These are phyloP conservation scores for Alisma plantagoaquatica DNA, from an alignment of 106 monocot species.

Conservation along the genomic window DNA sequence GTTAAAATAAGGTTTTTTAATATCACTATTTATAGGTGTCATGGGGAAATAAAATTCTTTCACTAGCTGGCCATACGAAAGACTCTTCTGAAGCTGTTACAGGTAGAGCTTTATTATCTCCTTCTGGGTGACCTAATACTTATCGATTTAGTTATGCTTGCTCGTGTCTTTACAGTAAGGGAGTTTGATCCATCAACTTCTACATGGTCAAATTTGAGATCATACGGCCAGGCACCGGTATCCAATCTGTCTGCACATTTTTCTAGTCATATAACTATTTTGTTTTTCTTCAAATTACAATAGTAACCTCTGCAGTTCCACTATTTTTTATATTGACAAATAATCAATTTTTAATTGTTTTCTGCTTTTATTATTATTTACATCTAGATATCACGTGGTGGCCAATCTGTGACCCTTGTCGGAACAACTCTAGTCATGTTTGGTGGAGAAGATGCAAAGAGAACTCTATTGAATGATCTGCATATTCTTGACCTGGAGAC, in stretches of 20 bases:
- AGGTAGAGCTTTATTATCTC: slow-evolving; percentile 23
- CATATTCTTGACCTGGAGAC: slow-evolving; percentile 87
- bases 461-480: slow-evolving; percentile 77
- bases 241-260: neutral
- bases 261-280: neutral
- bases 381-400: slow-evolving; percentile 70
- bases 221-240: slow-evolving; percentile 85
- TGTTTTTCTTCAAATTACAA: too few species aligned
- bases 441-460: slow-evolving; percentile 89
- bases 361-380: neutral
- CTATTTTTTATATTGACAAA: neutral
- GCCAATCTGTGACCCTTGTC: slow-evolving; percentile 74
- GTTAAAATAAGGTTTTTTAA: neutral
- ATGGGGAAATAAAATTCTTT: slow-evolving; percentile 68
- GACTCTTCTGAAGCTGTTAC: slow-evolving; percentile 64
- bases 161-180: slow-evolving; percentile 36
- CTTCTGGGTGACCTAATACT: neutral
- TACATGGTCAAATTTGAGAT: slow-evolving; percentile 65
- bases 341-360: neutral
- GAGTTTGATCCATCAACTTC: slow-evolving; percentile 72
- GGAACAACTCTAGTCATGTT: slow-evolving; percentile 70
- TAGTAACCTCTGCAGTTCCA: neutral
- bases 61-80: slow-evolving; percentile 74
- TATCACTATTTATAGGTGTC: slow-evolving; percentile 31
- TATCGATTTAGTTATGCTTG: neutral